Percentiles rank a stretch among this genome's conserved stretches.
Conservation (phyloP, 2,329 filamentous ascomycete species). For the Zopfia rhizophila region DNA sequence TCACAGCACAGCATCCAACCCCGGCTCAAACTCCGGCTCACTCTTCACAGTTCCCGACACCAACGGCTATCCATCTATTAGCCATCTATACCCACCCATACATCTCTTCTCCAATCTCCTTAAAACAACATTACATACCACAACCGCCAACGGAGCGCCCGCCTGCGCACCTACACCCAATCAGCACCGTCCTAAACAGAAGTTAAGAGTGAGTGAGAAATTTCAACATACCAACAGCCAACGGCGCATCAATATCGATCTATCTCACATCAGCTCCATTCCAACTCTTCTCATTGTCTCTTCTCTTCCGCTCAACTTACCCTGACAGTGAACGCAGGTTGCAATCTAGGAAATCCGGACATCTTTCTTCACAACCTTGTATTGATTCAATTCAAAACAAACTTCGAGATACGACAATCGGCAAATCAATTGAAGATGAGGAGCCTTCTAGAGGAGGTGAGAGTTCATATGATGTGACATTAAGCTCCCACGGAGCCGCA, state of each 20-base stretch:
- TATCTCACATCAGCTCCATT: background rate
- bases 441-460: no score
- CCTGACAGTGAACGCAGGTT: constrained; percentile 44
- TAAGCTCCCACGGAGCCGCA: no score
- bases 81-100: background rate
- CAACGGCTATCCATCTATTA: constrained; percentile 33
- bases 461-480: no score
- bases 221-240: constrained; percentile 27
- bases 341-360: constrained; percentile 40
- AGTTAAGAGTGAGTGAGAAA: no score
- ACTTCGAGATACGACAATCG: no score
- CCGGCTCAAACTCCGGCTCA: constrained; percentile 40
- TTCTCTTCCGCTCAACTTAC: constrained; percentile 15
- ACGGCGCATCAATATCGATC: constrained; percentile 35
- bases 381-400: background rate
- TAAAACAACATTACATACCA: constrained; percentile 22
- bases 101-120: background rate
- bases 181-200: no score
- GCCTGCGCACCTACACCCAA: constrained; percentile 27
- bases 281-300: background rate
- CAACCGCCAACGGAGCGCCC: constrained; percentile 35
- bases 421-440: no score
- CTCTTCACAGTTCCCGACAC: constrained; percentile 42
- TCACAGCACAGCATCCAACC: constrained; percentile 38
- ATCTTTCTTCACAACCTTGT: no score